A percentile compares a stretch with the other conserved stretches of the same genome.
phyloP scores from a whole-genome alignment of 352 stramenopile genomes.

The Phytophthora citrophthora region DNA sequence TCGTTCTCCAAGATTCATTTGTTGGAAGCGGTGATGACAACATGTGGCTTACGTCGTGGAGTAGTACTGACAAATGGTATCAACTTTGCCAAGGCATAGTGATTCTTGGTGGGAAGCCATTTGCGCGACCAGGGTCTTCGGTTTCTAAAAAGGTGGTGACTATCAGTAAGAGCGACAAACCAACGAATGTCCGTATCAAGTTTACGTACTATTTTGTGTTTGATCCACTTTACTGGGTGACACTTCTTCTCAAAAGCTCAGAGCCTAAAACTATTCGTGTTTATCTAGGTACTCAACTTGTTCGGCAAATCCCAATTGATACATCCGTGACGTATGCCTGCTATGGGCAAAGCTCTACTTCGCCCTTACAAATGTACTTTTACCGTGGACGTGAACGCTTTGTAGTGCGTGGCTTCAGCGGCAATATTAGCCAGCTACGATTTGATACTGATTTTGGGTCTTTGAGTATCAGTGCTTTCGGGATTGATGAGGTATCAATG shows the following conservation, averaged over 20 bases:
- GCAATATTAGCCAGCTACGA: slow-evolving; percentile 41
- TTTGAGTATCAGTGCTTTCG: slow-evolving; percentile 50
- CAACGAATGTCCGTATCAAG: slow-evolving; percentile 50
- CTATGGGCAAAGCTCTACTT: slow-evolving; percentile 33
- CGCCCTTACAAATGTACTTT: slow-evolving; percentile 34
- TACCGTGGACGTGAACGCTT: slow-evolving; percentile 45
- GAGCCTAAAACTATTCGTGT: slow-evolving; percentile 54
- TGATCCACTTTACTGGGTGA: slow-evolving; percentile 38
- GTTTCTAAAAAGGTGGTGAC: slow-evolving; percentile 48
- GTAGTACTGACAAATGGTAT: slow-evolving; percentile 45
- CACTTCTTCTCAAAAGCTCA: slow-evolving; percentile 35
- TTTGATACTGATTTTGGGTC: slow-evolving; percentile 56
- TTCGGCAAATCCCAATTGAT: slow-evolving; percentile 51
- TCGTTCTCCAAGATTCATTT: slow-evolving; percentile 60
- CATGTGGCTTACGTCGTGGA: slow-evolving; percentile 63
- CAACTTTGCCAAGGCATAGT: slow-evolving; percentile 60
- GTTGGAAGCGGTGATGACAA: slow-evolving; percentile 64
- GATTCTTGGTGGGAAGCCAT: slow-evolving; percentile 48
- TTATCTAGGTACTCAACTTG: slow-evolving; percentile 47
- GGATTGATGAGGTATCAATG: slow-evolving; percentile 71
- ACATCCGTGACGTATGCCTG: slow-evolving; percentile 48
- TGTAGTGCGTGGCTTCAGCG: slow-evolving; percentile 47
- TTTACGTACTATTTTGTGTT: slow-evolving; percentile 78
- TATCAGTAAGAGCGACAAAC: slow-evolving; percentile 37
- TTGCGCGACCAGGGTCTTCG: slow-evolving; percentile 39